phyloP scores from a whole-genome alignment of 768 basidiomycete genomes.

The Filobasidium wieringae region DNA sequence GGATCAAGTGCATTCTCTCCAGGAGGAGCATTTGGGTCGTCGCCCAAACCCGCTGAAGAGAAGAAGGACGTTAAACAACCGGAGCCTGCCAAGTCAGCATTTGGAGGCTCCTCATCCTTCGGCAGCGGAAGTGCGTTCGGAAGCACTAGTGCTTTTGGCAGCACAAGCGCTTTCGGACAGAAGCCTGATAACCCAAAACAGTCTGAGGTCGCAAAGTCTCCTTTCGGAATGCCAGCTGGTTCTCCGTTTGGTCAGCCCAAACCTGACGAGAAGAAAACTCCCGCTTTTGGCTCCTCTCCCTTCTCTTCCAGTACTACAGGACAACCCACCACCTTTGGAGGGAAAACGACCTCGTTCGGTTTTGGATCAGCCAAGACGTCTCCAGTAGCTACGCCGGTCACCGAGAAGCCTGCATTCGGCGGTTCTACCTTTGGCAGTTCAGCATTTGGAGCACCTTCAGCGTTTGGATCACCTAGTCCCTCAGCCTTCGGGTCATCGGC shows the following conservation, averaged over 20 bases:
- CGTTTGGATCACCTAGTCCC: constrained; percentile 15
- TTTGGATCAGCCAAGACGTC: constrained; percentile 17
- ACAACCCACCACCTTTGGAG: neutral
- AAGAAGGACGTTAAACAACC: neutral
- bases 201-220: neutral
- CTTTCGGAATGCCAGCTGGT: neutral
- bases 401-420: constrained; percentile 26
- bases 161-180: neutral
- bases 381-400: constrained; percentile 15
- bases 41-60: neutral
- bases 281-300: constrained; percentile 2
- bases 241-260: neutral
- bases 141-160: neutral
- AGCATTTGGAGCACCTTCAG: constrained; percentile 39
- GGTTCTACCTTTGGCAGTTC: constrained; percentile 36
- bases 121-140: neutral
- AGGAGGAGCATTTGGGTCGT: constrained; percentile 17
- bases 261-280: neutral
- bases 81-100: neutral
- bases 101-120: neutral
- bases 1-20: constrained; percentile 1
- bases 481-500: constrained; percentile 11
- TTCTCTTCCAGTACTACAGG: neutral
- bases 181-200: neutral
- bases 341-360: constrained; percentile 8